Evolutionary conservation across 768 basidiomycete genomes (phyloP).

Genomic region (Leucocoprinus sp.): DNA sequence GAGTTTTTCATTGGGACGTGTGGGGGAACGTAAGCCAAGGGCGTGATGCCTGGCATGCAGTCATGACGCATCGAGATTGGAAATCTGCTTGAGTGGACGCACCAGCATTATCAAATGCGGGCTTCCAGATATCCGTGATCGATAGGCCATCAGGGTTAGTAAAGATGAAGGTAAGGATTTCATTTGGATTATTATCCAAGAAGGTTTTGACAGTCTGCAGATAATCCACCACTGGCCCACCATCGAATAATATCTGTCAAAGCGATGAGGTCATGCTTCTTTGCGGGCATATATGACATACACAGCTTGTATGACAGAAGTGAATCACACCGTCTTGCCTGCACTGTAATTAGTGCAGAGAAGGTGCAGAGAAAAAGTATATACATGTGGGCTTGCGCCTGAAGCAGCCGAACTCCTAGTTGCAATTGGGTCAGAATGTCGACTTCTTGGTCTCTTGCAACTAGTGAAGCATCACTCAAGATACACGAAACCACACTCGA

Average conservation of each 20-base stretch:
- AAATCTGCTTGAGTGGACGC: slow-evolving; percentile 10
- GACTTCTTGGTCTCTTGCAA: slow-evolving; percentile 43
- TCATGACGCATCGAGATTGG: neutral
- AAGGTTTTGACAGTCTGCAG: slow-evolving; percentile 45
- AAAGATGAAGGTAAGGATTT: slow-evolving; percentile 58
- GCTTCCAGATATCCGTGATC: slow-evolving; percentile 40
- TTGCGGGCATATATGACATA: slow-evolving; percentile 19
- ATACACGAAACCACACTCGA: neutral
- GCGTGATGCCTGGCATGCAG: slow-evolving; percentile 27
- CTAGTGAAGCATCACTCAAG: slow-evolving; percentile 16
- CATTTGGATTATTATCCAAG: slow-evolving; percentile 53
- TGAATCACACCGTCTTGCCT: slow-evolving; percentile 39
- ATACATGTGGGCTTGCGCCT: slow-evolving; percentile 48
- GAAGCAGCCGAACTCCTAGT: slow-evolving; percentile 47
- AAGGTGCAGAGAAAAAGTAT: slow-evolving; percentile 6
- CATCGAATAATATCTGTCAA: slow-evolving; percentile 39
- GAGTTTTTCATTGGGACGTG: slow-evolving; percentile 30
- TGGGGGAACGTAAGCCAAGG: slow-evolving; percentile 44
- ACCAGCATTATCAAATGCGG: slow-evolving; percentile 44
- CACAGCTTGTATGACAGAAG: slow-evolving; percentile 58
- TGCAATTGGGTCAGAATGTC: slow-evolving; percentile 40
- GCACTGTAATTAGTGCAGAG: neutral
- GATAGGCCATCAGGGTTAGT: slow-evolving; percentile 56
- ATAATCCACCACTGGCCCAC: slow-evolving; percentile 41
- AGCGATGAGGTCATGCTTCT: neutral